Evolutionary conservation across 352 stramenopile species (phyloP).

Genomic region (Pythium sp.): DNA sequence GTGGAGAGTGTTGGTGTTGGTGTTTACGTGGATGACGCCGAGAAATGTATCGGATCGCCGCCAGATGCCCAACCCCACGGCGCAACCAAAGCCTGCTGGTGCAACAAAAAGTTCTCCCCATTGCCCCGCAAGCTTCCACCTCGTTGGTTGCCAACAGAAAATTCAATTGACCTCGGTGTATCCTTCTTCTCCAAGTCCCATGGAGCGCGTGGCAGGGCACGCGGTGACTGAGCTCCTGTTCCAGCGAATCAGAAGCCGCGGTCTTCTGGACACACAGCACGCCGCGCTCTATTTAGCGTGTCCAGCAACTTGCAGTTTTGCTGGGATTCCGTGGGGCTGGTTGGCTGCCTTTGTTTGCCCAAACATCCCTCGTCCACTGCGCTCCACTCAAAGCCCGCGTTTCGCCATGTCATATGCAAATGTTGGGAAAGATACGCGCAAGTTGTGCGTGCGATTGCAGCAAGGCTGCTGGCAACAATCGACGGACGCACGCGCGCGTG

Average conservation of each 20-base stretch:
- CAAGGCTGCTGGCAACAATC: no score
- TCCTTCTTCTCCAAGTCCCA: background rate
- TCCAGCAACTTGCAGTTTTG: no score
- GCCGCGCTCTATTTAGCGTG: background rate
- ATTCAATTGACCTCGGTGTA: background rate
- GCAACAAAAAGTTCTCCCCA: background rate
- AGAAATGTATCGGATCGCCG: no score
- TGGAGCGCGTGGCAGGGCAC: background rate
- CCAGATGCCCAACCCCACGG: no score
- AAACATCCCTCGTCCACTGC: slow-evolving; percentile 2
- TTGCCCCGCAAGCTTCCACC: no score
- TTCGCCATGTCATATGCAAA: slow-evolving; percentile 6
- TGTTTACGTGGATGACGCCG: no score
- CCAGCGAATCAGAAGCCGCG: background rate
- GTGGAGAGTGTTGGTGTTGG: no score
- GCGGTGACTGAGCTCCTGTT: background rate
- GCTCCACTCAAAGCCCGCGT: background rate
- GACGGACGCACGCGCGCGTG: no score
- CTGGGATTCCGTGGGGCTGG: no score
- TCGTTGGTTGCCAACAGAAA: background rate
- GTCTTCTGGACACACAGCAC: background rate
- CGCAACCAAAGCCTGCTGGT: background rate
- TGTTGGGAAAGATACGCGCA: background rate
- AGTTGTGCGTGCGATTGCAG: slow-evolving; percentile 1
- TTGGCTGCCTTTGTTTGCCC: no score